phyloP scores from a whole-genome alignment of 371 early-diverging fungal genomes.

The Mucor sp. region DNA sequence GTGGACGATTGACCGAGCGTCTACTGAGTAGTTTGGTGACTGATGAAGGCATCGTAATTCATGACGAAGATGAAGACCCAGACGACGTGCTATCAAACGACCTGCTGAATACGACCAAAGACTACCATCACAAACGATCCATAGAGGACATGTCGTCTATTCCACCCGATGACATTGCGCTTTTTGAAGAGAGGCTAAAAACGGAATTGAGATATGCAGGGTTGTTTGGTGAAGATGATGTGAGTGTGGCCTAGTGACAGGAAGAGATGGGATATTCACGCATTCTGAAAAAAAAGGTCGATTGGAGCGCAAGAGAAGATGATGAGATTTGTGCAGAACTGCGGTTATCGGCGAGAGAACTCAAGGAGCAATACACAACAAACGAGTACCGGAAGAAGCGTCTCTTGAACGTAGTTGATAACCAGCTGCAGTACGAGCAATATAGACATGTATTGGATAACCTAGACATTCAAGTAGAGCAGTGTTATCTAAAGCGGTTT shows the following conservation, averaged over 20 bases:
- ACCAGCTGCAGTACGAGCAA: conserved; percentile 87
- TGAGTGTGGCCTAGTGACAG: conserved; percentile 22
- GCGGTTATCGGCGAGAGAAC: conserved; percentile 64
- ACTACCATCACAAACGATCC: conserved; percentile 16
- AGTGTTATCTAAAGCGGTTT: conserved; percentile 81
- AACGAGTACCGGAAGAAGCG: conserved; percentile 71
- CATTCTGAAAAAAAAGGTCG: too few species aligned
- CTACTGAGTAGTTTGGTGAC: conserved; percentile 69
- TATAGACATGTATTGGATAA: conserved; percentile 86
- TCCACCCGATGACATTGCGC: conserved; percentile 34
- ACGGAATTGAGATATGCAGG: conserved; percentile 84
- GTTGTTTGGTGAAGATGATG: conserved; percentile 78
- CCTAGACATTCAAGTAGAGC: conserved; percentile 85
- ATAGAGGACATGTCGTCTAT: conserved; percentile 22
- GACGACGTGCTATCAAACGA: conserved; percentile 16
- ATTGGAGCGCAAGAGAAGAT: conserved; percentile 76
- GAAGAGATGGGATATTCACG: background rate
- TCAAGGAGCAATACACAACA: conserved; percentile 69
- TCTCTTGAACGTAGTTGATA: conserved; percentile 69
- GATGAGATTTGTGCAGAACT: conserved; percentile 87
- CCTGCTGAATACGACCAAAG: background rate
- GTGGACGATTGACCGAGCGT: conserved; percentile 79
- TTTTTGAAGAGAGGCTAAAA: conserved; percentile 81
- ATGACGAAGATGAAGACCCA: conserved; percentile 27
- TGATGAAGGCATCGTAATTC: conserved; percentile 54